A percentile compares a stretch with the other conserved stretches of the same genome.
These are phyloP conservation scores for Macrocystidia cucumis DNA, from an alignment of 1,284 basidiomycete species.

Conservation along the genomic window DNA sequence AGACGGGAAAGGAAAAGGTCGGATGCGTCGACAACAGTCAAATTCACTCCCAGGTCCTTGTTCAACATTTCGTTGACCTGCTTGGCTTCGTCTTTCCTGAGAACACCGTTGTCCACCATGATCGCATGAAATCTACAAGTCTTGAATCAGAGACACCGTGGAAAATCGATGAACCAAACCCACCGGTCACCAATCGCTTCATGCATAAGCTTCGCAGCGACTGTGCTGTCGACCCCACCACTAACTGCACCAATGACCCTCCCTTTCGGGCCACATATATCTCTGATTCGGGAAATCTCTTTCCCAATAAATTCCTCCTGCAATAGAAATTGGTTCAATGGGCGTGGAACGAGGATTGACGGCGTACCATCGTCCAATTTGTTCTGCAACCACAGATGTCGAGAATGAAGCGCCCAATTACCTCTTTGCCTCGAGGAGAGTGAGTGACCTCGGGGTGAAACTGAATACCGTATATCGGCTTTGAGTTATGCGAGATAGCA, in stretches of 20 bases:
- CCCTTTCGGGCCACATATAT: constrained; percentile 92
- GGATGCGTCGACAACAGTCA: constrained; percentile 94
- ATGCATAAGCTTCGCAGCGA: constrained; percentile 99
- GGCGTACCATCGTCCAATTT: constrained; percentile 92
- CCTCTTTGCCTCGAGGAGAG: constrained; percentile 83
- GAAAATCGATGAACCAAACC: constrained; percentile 11
- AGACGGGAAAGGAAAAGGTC: constrained; percentile 90
- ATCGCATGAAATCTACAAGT: constrained; percentile 88
- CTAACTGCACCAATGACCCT: constrained; percentile 98
- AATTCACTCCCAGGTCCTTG: constrained; percentile 91
- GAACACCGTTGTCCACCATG: constrained; percentile 99
- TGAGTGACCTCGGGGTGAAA: constrained; percentile 99
- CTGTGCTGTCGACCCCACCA: constrained; percentile 96
- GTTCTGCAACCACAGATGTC: constrained; percentile 79
- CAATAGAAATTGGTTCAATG: constrained; percentile 7
- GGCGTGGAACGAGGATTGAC: constrained; percentile 3
- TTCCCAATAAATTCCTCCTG: constrained; percentile 98
- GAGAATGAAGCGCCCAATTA: constrained; percentile 85
- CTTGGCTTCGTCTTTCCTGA: constrained; percentile 85
- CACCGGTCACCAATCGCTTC: constrained; percentile 97
- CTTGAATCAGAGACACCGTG: not conserved
- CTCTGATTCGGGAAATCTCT: constrained; percentile 90
- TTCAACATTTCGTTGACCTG: constrained; percentile 97
- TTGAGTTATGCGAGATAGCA: constrained; percentile 87
- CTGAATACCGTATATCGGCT: constrained; percentile 94